Evolutionary conservation across 768 basidiomycete species (phyloP), one percentile per base, ranked within the genome.

Genomic region (Coprinopsis cinerea): DNA sequence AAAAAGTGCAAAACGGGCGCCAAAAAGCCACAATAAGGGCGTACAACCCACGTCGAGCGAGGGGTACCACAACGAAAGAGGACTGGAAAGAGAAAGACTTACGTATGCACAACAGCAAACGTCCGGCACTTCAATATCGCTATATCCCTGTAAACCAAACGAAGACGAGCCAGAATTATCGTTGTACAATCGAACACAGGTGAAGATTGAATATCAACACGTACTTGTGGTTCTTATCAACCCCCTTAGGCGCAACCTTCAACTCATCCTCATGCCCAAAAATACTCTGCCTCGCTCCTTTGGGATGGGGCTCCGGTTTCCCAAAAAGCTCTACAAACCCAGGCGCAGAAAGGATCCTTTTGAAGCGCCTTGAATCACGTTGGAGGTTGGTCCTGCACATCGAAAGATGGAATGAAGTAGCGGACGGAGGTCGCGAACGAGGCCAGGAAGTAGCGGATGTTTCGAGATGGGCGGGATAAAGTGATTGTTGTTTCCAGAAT

Each of bases 201-300:
- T 15, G 7, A 55, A 15, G 9, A 7, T 9, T 15, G 6, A 17
- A 17, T 9, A 6, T 18, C 7, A 6, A 6, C 9, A 58, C 75
- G 15, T 48, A 89, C 88, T 74, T 73, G 62, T 97, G 92, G 25
- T 75, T 76, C 66, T 92, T 98, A 45, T 79, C 78, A 7, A 95
- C 68, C 0, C 92, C 94, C 60, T 96, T 97, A 1, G 94, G 94
- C 4, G 92, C 90, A 0, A 81, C 82, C 69, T 96, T 97, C 25
- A 96, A 69, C 61, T 92, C 85, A 57, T 92, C 93, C 1, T 94
- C 91, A 49, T 66, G 62, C 0, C 95, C 94, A 64, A 94, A 99
- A 1, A 99, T 79, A 59, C 76, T 95, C 60, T 77, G 76, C 44
- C 83, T 68, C 48, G 70, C 66, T 15, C 88, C 85, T 48, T 84